phyloP scores from a whole-genome alignment of 257 asterid genomes.

The Ophiorrhiza pumila region DNA sequence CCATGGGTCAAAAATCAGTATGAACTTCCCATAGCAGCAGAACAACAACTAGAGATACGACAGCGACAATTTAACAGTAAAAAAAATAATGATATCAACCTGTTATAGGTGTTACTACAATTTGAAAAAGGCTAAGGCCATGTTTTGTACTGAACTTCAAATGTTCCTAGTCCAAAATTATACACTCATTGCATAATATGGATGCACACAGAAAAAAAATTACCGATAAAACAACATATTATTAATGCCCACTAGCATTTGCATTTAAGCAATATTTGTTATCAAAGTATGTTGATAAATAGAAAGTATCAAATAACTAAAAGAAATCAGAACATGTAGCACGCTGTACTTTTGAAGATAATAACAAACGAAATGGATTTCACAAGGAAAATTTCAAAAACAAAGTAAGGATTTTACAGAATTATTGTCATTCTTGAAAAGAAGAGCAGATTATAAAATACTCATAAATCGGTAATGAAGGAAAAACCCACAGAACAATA shows the following conservation, averaged over 20 bases:
- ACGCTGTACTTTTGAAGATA: too few relatives aligned
- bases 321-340: neutral
- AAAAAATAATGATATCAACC: neutral
- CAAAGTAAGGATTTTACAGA: too few relatives aligned
- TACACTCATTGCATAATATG: neutral
- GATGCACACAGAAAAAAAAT: neutral
- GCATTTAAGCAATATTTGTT: neutral
- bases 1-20: too few relatives aligned
- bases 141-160: neutral
- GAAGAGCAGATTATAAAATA: neutral
- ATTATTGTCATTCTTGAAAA: neutral
- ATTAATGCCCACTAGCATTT: neutral
- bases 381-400: neutral
- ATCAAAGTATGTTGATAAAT: neutral
- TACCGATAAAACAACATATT: neutral
- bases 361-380: neutral
- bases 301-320: too few relatives aligned
- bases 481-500: constrained; percentile 70
- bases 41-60: neutral
- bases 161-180: neutral
- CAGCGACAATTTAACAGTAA: neutral
- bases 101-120: neutral
- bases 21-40: neutral
- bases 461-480: constrained; percentile 3
- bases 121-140: neutral